Percentiles rank a stretch among this genome's conserved stretches.
Evolutionary conservation across 129 eudicot genomes (phyloP).

Genomic region (Centrapalus pauciflorus): DNA sequence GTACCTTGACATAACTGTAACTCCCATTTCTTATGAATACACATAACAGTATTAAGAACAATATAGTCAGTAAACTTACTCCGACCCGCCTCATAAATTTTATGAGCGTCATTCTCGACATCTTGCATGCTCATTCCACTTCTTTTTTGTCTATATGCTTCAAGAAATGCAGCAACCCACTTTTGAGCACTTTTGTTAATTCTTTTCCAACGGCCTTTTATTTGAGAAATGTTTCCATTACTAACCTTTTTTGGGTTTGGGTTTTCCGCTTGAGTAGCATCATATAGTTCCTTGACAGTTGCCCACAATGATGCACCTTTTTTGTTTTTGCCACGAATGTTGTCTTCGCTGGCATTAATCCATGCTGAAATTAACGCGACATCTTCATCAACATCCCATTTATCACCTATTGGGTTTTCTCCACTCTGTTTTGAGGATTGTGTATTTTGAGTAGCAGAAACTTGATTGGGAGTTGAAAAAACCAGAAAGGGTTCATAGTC

Average conservation of each 20-base stretch:
- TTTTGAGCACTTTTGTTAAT: background rate
- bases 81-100: no score
- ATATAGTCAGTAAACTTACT: no score
- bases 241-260: background rate
- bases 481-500: background rate
- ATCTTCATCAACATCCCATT: background rate
- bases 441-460: background rate
- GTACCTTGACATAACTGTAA: no score
- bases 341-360: background rate
- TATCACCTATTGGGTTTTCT: background rate
- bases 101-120: no score
- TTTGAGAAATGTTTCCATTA: background rate
- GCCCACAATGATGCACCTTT: background rate
- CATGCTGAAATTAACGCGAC: background rate
- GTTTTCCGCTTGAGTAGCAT: background rate
- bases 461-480: background rate
- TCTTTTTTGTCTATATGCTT: no score
- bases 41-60: no score
- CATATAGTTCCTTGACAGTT: background rate
- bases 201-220: background rate
- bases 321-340: background rate
- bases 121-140: no score
- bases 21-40: no score
- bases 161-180: background rate
- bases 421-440: background rate